These are phyloP conservation scores for Tylopilus plumbeoviolaceoides DNA, from an alignment of 768 basidiomycete species.

Conservation along the genomic window DNA sequence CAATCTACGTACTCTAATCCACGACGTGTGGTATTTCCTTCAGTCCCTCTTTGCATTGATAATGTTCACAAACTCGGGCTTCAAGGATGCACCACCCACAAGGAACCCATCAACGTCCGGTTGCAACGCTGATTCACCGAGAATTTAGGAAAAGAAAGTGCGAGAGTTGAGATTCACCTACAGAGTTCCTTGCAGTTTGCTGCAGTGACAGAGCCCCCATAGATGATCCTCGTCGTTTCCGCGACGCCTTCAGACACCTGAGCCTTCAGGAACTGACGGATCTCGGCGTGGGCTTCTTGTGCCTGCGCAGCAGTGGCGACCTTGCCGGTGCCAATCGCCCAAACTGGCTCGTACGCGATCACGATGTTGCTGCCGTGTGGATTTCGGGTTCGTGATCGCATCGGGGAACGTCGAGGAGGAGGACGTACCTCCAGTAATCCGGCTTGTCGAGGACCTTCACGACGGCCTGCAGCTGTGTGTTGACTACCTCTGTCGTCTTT, in stretches of 20 bases:
- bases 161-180: conserved; percentile 35
- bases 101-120: conserved; percentile 96
- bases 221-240: conserved; percentile 78
- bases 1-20: not conserved
- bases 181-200: conserved; percentile 84
- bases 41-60: conserved; percentile 59
- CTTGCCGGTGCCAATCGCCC: conserved; percentile 98
- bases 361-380: conserved; percentile 66
- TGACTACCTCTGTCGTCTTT: conserved; percentile 74
- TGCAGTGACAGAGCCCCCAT: conserved; percentile 93
- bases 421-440: conserved; percentile 73
- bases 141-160: not conserved
- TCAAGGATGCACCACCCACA: conserved; percentile 95
- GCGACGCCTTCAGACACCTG: conserved; percentile 69
- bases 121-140: conserved; percentile 50
- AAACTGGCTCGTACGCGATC: conserved; percentile 95
- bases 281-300: conserved; percentile 83
- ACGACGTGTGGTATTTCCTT: not conserved
- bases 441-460: conserved; percentile 51
- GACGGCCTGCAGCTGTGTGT: conserved; percentile 77
- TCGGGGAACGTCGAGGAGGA: not conserved
- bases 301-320: conserved; percentile 92
- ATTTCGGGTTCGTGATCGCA: not conserved
- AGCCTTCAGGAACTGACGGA: conserved; percentile 68
- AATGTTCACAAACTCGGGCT: conserved; percentile 93